Evolutionary conservation across 2,329 filamentous ascomycete genomes (phyloP).

Genomic region (Neoarthrinium moseri): DNA sequence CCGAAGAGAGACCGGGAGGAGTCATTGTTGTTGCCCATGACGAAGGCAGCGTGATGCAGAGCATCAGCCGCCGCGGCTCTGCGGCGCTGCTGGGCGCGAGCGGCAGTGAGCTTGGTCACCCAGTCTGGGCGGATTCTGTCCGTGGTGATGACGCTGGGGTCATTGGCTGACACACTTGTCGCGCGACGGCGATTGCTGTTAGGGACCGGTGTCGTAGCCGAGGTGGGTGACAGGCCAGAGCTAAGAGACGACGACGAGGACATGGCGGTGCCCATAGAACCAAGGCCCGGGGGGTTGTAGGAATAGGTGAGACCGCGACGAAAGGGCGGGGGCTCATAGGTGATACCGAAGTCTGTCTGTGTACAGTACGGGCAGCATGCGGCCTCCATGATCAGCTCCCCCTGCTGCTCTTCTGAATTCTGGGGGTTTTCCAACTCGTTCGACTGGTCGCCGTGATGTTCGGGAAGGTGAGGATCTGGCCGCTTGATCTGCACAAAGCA

Average conservation of each 20-base stretch:
- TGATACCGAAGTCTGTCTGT: conserved; percentile 93
- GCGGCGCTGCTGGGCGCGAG: conserved; percentile 79
- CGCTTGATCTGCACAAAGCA: conserved; percentile 97
- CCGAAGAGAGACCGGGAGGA: conserved; percentile 49
- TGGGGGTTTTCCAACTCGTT: conserved; percentile 21
- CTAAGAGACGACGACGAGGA: conserved; percentile 82
- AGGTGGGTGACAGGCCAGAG: conserved; percentile 49
- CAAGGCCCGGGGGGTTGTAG: conserved; percentile 42
- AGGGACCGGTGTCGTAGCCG: conserved; percentile 27
- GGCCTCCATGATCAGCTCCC: conserved; percentile 83
- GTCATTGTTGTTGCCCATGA: conserved; percentile 70
- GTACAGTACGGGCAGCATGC: conserved; percentile 94
- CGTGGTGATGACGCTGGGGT: conserved; percentile 85
- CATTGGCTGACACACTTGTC: conserved; percentile 73
- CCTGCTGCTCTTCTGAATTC: conserved; percentile 51
- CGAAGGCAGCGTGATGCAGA: conserved; percentile 89
- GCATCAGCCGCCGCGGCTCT: conserved; percentile 91
- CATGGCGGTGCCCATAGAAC: conserved; percentile 67
- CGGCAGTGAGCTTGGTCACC: conserved; percentile 83
- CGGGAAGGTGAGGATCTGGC: conserved; percentile 74
- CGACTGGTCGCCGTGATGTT: conserved; percentile 56
- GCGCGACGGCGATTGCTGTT: conserved; percentile 43
- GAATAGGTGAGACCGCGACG: conserved; percentile 77
- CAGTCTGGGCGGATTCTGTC: conserved; percentile 92
- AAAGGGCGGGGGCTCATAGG: conserved; percentile 86